Conservation (phyloP, 306 rosid species). For the Casuarina equisetifolia region DNA sequence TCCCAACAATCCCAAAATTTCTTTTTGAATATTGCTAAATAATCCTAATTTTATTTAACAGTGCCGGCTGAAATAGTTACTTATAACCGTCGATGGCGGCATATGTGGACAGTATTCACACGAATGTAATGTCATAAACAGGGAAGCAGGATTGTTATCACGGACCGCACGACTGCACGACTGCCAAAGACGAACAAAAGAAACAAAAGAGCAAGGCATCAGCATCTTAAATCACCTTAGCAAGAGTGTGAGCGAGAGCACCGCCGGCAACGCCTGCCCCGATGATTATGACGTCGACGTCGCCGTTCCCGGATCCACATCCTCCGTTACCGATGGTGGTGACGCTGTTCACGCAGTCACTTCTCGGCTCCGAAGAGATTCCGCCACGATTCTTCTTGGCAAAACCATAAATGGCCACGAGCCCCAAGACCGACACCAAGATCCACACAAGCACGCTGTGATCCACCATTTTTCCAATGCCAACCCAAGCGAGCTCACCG, state of each 20-base stretch:
- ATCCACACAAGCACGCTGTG: slow-evolving; percentile 51
- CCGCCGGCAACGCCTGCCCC: slow-evolving; percentile 98
- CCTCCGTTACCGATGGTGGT: slow-evolving; percentile 47
- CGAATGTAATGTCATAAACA: neutral
- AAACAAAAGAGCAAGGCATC: neutral
- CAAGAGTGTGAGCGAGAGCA: slow-evolving; percentile 94
- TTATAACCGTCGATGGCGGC: neutral
- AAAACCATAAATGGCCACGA: slow-evolving; percentile 38
- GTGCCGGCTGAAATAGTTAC: neutral
- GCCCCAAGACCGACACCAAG: slow-evolving; percentile 38
- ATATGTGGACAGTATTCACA: neutral
- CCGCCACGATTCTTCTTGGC: slow-evolving; percentile 21
- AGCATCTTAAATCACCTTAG: slow-evolving; percentile 49
- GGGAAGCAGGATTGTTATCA: neutral
- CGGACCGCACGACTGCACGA: neutral
- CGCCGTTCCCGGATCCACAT: slow-evolving; percentile 52
- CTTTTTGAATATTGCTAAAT: neutral
- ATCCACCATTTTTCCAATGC: slow-evolving; percentile 49
- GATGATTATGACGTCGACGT: slow-evolving; percentile 70
- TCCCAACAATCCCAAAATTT: neutral
- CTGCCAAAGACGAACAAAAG: neutral
- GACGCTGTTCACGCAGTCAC: slow-evolving; percentile 37
- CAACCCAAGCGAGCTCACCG: slow-evolving; percentile 26
- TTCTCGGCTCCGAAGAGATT: slow-evolving; percentile 23
- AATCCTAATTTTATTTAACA: neutral